phyloP scores from a whole-genome alignment of 2,329 filamentous ascomycete genomes.

The Venturia nashicola region DNA sequence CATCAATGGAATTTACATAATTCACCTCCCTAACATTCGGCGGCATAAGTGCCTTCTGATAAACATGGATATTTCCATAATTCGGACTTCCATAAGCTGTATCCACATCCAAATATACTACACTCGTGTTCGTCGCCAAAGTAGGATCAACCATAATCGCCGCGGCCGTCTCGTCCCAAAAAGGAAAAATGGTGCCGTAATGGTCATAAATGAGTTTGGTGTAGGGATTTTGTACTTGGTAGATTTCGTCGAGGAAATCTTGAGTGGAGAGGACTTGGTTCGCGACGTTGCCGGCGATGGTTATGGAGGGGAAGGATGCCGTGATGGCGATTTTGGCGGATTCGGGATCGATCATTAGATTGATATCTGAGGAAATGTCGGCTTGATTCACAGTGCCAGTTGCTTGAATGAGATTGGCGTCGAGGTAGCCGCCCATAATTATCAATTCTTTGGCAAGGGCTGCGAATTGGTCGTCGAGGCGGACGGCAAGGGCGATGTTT shows the following conservation, averaged over 20 bases:
- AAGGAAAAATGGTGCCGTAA: conserved; percentile 29
- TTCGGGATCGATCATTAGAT: conserved; percentile 40
- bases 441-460: conserved; percentile 33
- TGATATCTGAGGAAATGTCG: conserved; percentile 28
- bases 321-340: conserved; percentile 37
- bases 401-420: conserved; percentile 21
- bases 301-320: conserved; percentile 27
- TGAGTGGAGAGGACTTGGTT: conserved; percentile 33
- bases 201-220: conserved; percentile 25
- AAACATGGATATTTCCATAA: conserved; percentile 33
- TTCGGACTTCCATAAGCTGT: conserved; percentile 27
- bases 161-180: conserved; percentile 36
- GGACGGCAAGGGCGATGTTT: conserved; percentile 36
- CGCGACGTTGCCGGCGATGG: conserved; percentile 34
- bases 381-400: conserved; percentile 17
- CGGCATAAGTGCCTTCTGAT: conserved; percentile 28
- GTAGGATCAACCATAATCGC: conserved; percentile 27
- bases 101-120: conserved; percentile 32
- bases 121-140: conserved; percentile 26
- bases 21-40: conserved; percentile 26
- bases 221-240: conserved; percentile 26
- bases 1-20: conserved; percentile 29
- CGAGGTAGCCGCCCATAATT: conserved; percentile 40
- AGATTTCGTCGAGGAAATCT: conserved; percentile 27
- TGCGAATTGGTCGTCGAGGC: conserved; percentile 35